Conservation (phyloP, 352 stramenopile species). For the Phytophthora hibernalis region DNA sequence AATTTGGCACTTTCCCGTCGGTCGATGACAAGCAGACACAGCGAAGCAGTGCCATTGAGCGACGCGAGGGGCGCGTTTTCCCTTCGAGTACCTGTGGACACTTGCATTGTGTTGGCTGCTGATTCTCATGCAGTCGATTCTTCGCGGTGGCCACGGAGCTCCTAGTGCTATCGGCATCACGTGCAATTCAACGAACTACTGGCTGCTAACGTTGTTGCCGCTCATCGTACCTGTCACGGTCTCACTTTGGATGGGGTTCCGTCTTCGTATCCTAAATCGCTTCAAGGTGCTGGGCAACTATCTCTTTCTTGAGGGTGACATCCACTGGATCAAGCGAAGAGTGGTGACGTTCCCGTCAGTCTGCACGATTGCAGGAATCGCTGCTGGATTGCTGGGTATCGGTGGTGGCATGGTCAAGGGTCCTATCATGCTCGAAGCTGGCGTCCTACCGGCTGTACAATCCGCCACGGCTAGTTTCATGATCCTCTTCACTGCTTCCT, state of each 20-base stretch:
- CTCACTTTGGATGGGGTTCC: constrained; percentile 50
- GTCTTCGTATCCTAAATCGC: constrained; percentile 61
- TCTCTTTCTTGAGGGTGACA: constrained; percentile 92
- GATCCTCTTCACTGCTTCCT: constrained; percentile 90
- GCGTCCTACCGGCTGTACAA: constrained; percentile 89
- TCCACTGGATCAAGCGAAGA: constrained; percentile 64
- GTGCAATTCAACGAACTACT: constrained; percentile 92
- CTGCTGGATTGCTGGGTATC: constrained; percentile 95
- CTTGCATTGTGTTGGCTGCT: constrained; percentile 62
- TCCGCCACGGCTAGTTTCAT: constrained; percentile 92
- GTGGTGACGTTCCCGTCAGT: constrained; percentile 92
- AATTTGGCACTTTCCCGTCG: constrained; percentile 50
- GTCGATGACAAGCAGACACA: constrained; percentile 45
- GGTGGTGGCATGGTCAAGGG: constrained; percentile 97
- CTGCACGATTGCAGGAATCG: constrained; percentile 93
- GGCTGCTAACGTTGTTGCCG: constrained; percentile 89
- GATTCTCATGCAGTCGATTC: constrained; percentile 64
- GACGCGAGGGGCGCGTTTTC: constrained; percentile 47
- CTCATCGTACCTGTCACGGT: constrained; percentile 66
- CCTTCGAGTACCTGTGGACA: constrained; percentile 54
- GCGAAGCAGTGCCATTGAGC: constrained; percentile 43
- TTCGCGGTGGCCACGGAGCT: constrained; percentile 69
- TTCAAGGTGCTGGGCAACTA: constrained; percentile 60
- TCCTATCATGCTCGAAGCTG: constrained; percentile 97
- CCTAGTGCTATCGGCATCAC: constrained; percentile 87